Evolutionary conservation across 1,139 yeast species (phyloP).

Genomic region (Yamadazyma spencermartinsiae): DNA sequence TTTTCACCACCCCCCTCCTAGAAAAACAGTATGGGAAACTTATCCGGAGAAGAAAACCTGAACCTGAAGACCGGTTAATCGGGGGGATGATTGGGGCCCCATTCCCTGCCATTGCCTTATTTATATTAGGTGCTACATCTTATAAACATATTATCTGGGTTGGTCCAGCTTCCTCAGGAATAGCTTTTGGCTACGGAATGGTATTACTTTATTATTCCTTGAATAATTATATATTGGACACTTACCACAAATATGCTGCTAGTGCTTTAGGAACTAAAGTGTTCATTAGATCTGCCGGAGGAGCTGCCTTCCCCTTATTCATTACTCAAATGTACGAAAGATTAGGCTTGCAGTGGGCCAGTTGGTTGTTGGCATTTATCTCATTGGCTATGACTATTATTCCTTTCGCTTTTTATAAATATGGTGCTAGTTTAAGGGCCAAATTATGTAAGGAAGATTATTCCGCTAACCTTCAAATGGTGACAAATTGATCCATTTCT

Average conservation of each 20-base stretch:
- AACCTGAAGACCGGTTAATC: slow-evolving; percentile 82
- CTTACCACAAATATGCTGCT: slow-evolving; percentile 86
- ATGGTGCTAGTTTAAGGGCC: slow-evolving; percentile 64
- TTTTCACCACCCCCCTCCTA: slow-evolving; percentile 67
- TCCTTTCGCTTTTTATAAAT: slow-evolving; percentile 75
- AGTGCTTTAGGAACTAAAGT: slow-evolving; percentile 89
- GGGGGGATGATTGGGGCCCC: slow-evolving; percentile 94
- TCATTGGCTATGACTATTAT: slow-evolving; percentile 81
- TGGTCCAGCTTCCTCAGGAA: slow-evolving; percentile 89
- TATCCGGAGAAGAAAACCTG: slow-evolving; percentile 59
- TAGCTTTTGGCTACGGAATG: slow-evolving; percentile 92
- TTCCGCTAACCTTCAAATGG: slow-evolving; percentile 20
- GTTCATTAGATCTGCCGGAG: slow-evolving; percentile 82
- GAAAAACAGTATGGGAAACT: slow-evolving; percentile 60
- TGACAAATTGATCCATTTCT: slow-evolving; percentile 3
- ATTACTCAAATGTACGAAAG: slow-evolving; percentile 77
- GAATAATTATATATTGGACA: slow-evolving; percentile 86
- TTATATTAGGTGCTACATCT: slow-evolving; percentile 88
- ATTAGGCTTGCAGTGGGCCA: slow-evolving; percentile 80
- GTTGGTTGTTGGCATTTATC: slow-evolving; percentile 79
- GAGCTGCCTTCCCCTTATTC: slow-evolving; percentile 90
- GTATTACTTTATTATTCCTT: slow-evolving; percentile 83
- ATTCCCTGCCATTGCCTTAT: slow-evolving; percentile 82
- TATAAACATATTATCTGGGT: slow-evolving; percentile 83
- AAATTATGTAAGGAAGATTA: slow-evolving; percentile 70